Evolutionary conservation across 2,329 filamentous ascomycete species (phyloP).

Genomic region (Aspergillus candidus): DNA sequence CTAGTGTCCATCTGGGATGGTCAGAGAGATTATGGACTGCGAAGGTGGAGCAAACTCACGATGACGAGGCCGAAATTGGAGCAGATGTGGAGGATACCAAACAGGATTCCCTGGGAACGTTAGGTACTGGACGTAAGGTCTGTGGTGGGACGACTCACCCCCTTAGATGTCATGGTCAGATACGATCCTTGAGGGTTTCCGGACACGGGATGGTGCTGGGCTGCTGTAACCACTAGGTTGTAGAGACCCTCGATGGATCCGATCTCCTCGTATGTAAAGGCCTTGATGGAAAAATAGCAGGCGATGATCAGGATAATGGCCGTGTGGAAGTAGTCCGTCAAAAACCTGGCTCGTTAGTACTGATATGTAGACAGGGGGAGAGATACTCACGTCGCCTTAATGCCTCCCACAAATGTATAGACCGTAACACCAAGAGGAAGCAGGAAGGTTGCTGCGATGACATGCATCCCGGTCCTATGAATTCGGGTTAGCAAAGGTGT

Average conservation of each 20-base stretch:
- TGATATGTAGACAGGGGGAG: not conserved
- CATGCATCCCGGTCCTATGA: constrained; percentile 44
- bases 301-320: constrained; percentile 49
- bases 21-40: not conserved
- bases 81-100: constrained; percentile 46
- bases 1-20: constrained; percentile 44
- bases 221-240: constrained; percentile 45
- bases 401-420: constrained; percentile 37
- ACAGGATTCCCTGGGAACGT: constrained; percentile 41
- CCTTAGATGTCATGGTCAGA: constrained; percentile 52
- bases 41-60: constrained; percentile 17
- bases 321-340: constrained; percentile 52
- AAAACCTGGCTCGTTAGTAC: constrained; percentile 22
- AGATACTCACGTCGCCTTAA: constrained; percentile 32
- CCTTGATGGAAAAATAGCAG: constrained; percentile 47
- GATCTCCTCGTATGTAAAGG: constrained; percentile 42
- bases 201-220: constrained; percentile 40
- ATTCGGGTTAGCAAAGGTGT: not conserved
- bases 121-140: not conserved
- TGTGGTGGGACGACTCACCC: constrained; percentile 29
- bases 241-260: constrained; percentile 46
- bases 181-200: constrained; percentile 52
- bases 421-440: constrained; percentile 35
- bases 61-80: constrained; percentile 51
- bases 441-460: constrained; percentile 47